Evolutionary conservation across 2,329 filamentous ascomycete genomes (phyloP), one percentile per base, ranked within the genome.

Genomic region (Clonostachys rosea): DNA sequence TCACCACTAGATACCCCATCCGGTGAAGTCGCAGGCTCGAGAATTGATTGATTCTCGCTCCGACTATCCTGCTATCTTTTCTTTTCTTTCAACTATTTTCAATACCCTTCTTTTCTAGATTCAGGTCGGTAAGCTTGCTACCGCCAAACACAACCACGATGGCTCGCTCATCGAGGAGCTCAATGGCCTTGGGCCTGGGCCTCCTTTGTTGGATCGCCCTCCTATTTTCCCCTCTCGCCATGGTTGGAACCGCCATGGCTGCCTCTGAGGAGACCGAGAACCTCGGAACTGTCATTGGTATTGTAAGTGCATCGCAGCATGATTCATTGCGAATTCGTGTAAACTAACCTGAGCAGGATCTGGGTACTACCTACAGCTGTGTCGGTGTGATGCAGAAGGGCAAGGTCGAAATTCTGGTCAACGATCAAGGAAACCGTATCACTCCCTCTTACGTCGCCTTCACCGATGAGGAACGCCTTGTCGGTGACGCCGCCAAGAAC

Each of bases 401-500:
- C 69, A 94, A 92, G 74, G 90, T 96, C 59, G 90, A 96, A 66
- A 96, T 96, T 75, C 80, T 96, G 60, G 89, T 89, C 73, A 96
- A 96, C 78, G 90, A 96, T 73, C 91, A 95, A 79, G 90, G 90
- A 79, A 91, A 95, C 83, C 88, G 90, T 77, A 95, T 95, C 59
- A 95, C 91, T 60, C 91, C 91, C 47, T 95, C 90, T 55, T 96
- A 94, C 73, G 91, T 96, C 66, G 91, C 90, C 63, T 96, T 95
- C 72, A 97, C 91, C 70, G 91, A 97, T 62, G 91, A 96, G 55
- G 94, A 97, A 75, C 86, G 94, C 66, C 80, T 99, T 57, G 91
- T 99, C 59, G 94, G 94, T 80, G 94, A 99, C 71, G 90, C 94
- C 63, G 91, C 91, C 63, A 96, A 96, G 86, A 95, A 95, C 76